Evolutionary conservation across 371 early-diverging fungal species (phyloP), one percentile per base, ranked within the genome.

Genomic region (Choanephora cucurbitarum): DNA sequence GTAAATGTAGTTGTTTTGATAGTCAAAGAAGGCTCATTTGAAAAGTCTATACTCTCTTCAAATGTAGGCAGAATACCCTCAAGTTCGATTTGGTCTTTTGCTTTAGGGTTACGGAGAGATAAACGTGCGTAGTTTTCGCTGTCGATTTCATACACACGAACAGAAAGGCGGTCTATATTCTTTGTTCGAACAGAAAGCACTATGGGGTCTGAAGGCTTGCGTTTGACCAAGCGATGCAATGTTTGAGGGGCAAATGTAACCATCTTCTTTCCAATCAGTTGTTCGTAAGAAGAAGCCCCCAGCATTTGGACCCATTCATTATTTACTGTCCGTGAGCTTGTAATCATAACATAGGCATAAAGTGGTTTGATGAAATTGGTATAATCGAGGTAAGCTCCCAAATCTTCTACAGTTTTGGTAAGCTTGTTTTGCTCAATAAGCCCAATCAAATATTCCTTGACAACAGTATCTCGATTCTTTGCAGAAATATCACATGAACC

Each of bases 11-110:
- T 62, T 4, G 52, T 54, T 0, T 59, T 50, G 10, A 57, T 44
- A 18, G 23, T 49, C 1, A 72, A 22, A 28, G 67, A 28, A 44
- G 69, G 59, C n/a, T 45, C 51, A 21, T 63, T 21, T 15, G 52
- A 51, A 18, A 49, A 60, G 32, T 72, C 63, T 1, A 67, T 21
- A 11, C 64, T 54, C 8, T 62, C 50, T 57, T 79, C 76, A 66
- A 70, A 76, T 7, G 55, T 70, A 19, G 79, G 76, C 14, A 67
- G 64, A 7, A 79, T 52, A 9, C 79, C 76, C 49, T 79, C 75
- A 19, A 77, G 34, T 21, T 69, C 57, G 23, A 62, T 37, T 5
- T 62, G 52, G n/a, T 61, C 53, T 9, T 37, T 45, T n/a, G 37
- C 17, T 2, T 22, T 33, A 8, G 46, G 13, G 21, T 39, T 49